Percentiles rank a stretch among this genome's conserved stretches.
Evolutionary conservation across 139 green algal species (phyloP).

Genomic region (Picochlorum sp.): DNA sequence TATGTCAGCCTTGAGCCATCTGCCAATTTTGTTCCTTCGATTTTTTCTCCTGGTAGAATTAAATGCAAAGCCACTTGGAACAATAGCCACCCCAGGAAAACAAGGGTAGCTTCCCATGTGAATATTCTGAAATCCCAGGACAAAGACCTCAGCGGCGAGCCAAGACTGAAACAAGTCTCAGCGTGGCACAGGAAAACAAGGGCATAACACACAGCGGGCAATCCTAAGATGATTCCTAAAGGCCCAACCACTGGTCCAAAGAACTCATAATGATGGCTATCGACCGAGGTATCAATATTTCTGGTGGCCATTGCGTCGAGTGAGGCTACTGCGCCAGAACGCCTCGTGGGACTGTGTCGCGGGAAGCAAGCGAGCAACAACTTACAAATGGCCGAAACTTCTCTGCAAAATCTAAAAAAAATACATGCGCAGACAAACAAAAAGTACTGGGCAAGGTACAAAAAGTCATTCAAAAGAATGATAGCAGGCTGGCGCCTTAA

Average conservation of each 20-base stretch:
- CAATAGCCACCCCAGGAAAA: slow-evolving; percentile 54
- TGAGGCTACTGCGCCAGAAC: too few relatives aligned
- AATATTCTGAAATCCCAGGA: slow-evolving; percentile 30
- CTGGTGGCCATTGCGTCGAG: too few relatives aligned
- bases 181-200: slow-evolving; percentile 43
- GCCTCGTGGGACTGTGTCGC: too few relatives aligned
- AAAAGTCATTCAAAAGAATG: too few relatives aligned
- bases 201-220: slow-evolving; percentile 49
- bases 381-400: too few relatives aligned
- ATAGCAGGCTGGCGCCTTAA: slow-evolving; percentile 5
- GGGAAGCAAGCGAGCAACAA: too few relatives aligned
- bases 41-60: slow-evolving; percentile 54
- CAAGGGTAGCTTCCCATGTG: slow-evolving; percentile 38
- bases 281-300: too few relatives aligned
- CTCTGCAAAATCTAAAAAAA: too few relatives aligned
- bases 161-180: slow-evolving; percentile 23
- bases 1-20: slow-evolving; percentile 60
- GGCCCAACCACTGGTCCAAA: slow-evolving; percentile 56
- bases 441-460: too few relatives aligned
- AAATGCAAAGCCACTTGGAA: slow-evolving; percentile 63
- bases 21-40: slow-evolving; percentile 48
- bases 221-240: slow-evolving; percentile 42
- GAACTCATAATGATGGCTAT: slow-evolving; percentile 44
- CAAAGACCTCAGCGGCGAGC: slow-evolving; percentile 8
- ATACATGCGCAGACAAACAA: too few relatives aligned